Evolutionary conservation across 177 flowering plant genomes (phyloP).

Genomic region (Telopea speciosissima): DNA sequence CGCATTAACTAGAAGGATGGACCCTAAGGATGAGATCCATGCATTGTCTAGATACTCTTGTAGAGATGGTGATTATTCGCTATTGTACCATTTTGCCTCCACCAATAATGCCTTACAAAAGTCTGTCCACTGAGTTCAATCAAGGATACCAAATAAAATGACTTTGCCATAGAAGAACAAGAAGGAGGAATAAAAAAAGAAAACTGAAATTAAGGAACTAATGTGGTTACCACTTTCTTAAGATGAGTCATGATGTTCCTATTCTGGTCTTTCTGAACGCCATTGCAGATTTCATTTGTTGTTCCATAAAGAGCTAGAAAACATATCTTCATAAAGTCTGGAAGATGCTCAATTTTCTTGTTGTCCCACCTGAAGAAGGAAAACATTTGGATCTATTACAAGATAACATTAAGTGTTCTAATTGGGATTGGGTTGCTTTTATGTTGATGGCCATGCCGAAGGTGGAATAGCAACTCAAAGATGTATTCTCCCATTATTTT

Average conservation of each 20-base stretch:
- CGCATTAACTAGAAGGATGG: no score
- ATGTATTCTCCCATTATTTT: no score
- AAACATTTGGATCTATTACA: no score
- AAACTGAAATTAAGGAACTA: no score
- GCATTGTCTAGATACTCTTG: not conserved
- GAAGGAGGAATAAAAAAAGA: no score
- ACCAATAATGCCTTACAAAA: not conserved
- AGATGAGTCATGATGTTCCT: not conserved
- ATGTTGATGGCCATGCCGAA: no score
- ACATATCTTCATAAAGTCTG: conserved; percentile 7
- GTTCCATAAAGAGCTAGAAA: not conserved
- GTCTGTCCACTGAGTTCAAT: not conserved
- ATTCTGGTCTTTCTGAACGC: not conserved
- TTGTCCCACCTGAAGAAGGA: conserved; percentile 4
- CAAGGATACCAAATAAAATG: no score
- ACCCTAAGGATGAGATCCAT: not conserved
- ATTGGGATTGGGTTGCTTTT: no score
- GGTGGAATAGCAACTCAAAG: no score
- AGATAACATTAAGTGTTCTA: no score
- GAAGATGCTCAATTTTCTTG: not conserved
- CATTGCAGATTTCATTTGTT: not conserved
- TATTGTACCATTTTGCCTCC: not conserved
- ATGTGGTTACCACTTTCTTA: not conserved
- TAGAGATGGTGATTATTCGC: not conserved
- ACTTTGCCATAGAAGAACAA: no score